Evolutionary conservation across 305 asterid species (phyloP), one percentile per base, ranked within the genome.

Genomic region (Vinca major): DNA sequence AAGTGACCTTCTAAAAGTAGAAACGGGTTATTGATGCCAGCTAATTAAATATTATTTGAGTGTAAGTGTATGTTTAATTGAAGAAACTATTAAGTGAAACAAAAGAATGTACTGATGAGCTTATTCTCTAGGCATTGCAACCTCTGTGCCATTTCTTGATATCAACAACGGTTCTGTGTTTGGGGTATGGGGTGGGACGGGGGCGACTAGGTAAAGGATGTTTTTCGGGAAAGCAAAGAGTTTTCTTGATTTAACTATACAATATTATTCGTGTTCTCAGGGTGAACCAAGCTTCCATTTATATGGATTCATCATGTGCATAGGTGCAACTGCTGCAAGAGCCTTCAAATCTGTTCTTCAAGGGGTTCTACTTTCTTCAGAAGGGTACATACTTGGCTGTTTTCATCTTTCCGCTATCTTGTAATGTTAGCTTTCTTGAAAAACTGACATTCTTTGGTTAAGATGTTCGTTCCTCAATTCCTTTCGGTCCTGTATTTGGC

Each of bases 291-390:
- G 88, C 80, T 92, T 92, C 86, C 92, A 92, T 75, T 78, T 90
- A 69, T 92, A 80, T 64, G 98, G 98, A 74, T 92, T 92, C 76
- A 80, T 92, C 55, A 92, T 88, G 96, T 92, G 98, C 79, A 76
- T 89, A 73, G 74, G 95, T 66, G 96, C 98, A 37, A 92, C 98
- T 64, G 98, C 98, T 63, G 96, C 98, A 4, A 86, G 98, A 62
- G 98, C 98, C 16, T 89, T 89, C 80, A 92, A 92, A 83, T 89
- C 98, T 5, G 98, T 89, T 76, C 98, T 92, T 79, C 96, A 92
- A 67, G 96, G 98, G 37, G 85, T 89, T 63, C 92, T 92, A 58
- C 96, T 89, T 68, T 85, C 98, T 41, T 86, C 75, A 44, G 98
- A 92, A 85, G 96, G 96, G 98, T 89, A 74, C 72, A 66, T 65